Evolutionary conservation across 768 basidiomycete species (phyloP), one percentile per base, ranked within the genome.

Genomic region (Clathrus columnatus): DNA sequence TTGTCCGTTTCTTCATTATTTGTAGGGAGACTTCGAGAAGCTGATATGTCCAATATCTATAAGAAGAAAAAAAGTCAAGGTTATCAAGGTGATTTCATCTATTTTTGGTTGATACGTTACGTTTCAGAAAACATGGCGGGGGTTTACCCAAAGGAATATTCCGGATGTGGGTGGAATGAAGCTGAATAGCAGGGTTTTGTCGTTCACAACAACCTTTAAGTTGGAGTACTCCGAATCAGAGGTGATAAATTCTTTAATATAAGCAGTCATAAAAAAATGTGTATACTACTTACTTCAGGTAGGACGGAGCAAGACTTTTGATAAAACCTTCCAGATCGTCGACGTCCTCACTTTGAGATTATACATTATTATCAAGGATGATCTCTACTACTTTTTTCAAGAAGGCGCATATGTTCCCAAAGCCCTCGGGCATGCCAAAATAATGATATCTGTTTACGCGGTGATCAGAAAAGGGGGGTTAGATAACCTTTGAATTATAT

Each of bases 361-460:
- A 54, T 11, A 41, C 11, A 28, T 28, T 29, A 11, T 24, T 58
- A 20, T 70, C 73, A 27, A 67, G 68, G 26, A 73, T 75, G 6
- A 73, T 62, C 65, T 85, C 88, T 1, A 68, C 59, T 0, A 76
- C 79, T 59, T 81, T 69, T 64, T 88, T 85, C 20, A 89, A 71
- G 70, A 87, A 86, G 68, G 79, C 83, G 67, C 89, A 89, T 3
- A 88, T 88, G 61, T 91, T 88, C 71, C 91, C 87, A 52, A 85
- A 81, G 57, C n/a, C n/a, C n/a, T n/a, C n/a, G n/a, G n/a, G n/a
- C n/a, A n/a, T n/a, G n/a, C n/a, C n/a, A n/a, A n/a, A n/a, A 88
- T 88, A 60, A 89, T 82, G 21, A 89, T 67, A 60, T 90, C 82
- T 85, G 42, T 10, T 5, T 27, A 16, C 49, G 16, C 56, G 49